Percentiles rank a stretch among this genome's conserved stretches.
phyloP scores from a whole-genome alignment of 2,329 filamentous ascomycete species.

The Trichothecium sympodiale region DNA sequence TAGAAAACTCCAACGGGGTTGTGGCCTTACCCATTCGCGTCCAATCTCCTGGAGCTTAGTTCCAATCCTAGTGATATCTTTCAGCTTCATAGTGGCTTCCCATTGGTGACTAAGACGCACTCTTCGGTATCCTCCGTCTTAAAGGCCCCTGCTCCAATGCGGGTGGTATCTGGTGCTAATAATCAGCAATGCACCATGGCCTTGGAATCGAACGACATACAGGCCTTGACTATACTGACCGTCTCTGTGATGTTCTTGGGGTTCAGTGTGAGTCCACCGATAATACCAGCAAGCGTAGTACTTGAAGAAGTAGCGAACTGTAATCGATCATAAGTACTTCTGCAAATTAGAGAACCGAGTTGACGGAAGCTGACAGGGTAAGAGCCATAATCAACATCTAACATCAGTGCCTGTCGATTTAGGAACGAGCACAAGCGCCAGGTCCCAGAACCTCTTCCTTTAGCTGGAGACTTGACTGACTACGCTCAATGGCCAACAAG shows the following conservation, averaged over 20 bases:
- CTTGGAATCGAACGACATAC: constrained; percentile 20
- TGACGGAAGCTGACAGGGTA: constrained; percentile 16
- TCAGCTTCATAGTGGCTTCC: constrained; percentile 10
- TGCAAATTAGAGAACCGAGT: constrained; percentile 7
- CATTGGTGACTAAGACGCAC: constrained; percentile 11
- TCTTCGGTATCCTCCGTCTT: constrained; percentile 46
- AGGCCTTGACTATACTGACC: constrained; percentile 56
- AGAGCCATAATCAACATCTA: constrained; percentile 47
- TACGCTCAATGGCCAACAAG: too few relatives aligned
- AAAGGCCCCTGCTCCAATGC: constrained; percentile 54
- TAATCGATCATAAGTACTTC: constrained; percentile 9
- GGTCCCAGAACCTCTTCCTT: constrained; percentile 10
- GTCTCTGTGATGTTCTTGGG: constrained; percentile 47
- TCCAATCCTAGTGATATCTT: constrained; percentile 19
- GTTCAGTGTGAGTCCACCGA: constrained; percentile 51
- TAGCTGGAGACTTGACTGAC: not conserved
- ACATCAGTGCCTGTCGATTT: constrained; percentile 38
- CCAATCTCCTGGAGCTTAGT: constrained; percentile 34
- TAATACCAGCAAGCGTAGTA: constrained; percentile 40
- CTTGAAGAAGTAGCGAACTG: constrained; percentile 44
- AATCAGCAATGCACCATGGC: constrained; percentile 9
- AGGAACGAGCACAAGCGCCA: constrained; percentile 9
- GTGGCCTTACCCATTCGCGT: constrained; percentile 23
- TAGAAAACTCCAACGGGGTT: constrained; percentile 8
- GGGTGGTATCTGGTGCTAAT: constrained; percentile 47